Evolutionary conservation across 1,139 yeast genomes (phyloP), one percentile per base, ranked within the genome.

Genomic region (Meyerozyma sp.): DNA sequence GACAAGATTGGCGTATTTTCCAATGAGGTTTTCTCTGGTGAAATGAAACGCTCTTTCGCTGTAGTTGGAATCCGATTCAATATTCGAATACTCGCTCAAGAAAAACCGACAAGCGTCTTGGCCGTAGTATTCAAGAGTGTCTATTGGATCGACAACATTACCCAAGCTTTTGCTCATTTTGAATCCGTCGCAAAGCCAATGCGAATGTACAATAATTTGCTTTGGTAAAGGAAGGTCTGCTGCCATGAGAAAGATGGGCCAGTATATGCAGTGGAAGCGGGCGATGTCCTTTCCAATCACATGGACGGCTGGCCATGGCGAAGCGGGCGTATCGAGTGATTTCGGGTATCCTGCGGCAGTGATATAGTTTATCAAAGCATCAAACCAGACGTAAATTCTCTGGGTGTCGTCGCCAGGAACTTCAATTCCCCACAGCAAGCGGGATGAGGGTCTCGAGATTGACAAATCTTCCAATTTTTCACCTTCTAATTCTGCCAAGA

Each of bases 161-260:
- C 98, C 97, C 46, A 84, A 65, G 45, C 95, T 84, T 56, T 93
- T 93, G 46, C 96, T 86, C 98, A 93, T 93, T 59, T 93, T 93
- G 43, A 81, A 70, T 0, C 98, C 98, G 39, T 82, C 85, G 63
- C 87, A 77, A 14, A 91, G 71, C 98, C 98, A 93, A 61, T 93
- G 98, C 3, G 95, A 84, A 64, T 93, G 99, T 1, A 93, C 96
- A 10, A 90, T 75, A 4, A 93, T 78, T 49, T 82, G 84, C 36
- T 73, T 65, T 0, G 98, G 98, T 8, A 84, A 58, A 3, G 78
- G 78, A 0, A 87, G 58, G 0, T 75, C 83, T 0, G 95, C 94
- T 0, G 97, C 98, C 73, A 91, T 67, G 45, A 93, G 68, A 49
- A 93, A 84, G 1, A 91, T 84, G 0, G 98, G 98, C 98, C 98